These are phyloP conservation scores for Pyrenopolyporus hunteri DNA, from an alignment of 495 filamentous ascomycete species.

Conservation along the genomic window DNA sequence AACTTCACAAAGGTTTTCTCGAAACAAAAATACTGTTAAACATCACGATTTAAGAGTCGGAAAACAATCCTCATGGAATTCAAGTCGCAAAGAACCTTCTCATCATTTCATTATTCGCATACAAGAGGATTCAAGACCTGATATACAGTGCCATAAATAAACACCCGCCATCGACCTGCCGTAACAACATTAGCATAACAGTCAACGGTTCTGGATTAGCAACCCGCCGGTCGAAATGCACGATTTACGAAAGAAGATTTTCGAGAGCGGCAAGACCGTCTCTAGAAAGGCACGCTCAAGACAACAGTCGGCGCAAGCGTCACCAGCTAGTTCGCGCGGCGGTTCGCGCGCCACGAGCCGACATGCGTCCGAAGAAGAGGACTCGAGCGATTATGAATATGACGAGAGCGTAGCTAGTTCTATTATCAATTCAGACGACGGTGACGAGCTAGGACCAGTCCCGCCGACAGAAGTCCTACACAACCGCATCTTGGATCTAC, in stretches of 20 bases:
- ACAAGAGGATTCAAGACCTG: slow-evolving; percentile 41
- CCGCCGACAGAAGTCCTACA: slow-evolving; percentile 69
- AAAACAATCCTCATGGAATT: slow-evolving; percentile 44
- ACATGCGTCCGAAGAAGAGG: slow-evolving; percentile 81
- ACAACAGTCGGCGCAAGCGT: slow-evolving; percentile 68
- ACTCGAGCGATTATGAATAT: slow-evolving; percentile 54
- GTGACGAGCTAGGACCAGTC: slow-evolving; percentile 54
- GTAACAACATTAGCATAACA: not conserved
- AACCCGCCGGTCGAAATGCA: slow-evolving; percentile 59
- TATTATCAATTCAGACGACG: slow-evolving; percentile 57
- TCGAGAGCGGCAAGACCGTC: slow-evolving; percentile 87
- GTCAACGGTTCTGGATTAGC: not conserved
- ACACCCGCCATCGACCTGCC: not conserved
- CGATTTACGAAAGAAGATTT: slow-evolving; percentile 79
- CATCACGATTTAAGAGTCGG: not conserved
- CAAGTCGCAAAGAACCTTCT: slow-evolving; percentile 35
- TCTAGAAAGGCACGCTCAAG: slow-evolving; percentile 86
- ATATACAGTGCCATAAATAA: slow-evolving; percentile 11
- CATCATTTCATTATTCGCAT: slow-evolving; percentile 31
- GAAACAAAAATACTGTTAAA: too few relatives aligned
- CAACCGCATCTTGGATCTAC: slow-evolving; percentile 78
- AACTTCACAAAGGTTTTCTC: slow-evolving; percentile 22
- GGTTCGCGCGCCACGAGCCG: slow-evolving; percentile 68
- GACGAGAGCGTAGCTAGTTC: slow-evolving; percentile 54
- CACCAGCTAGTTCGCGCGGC: slow-evolving; percentile 51